These are phyloP conservation scores for Solanum bukasovii DNA, from an alignment of 257 asterid species.

Conservation along the genomic window DNA sequence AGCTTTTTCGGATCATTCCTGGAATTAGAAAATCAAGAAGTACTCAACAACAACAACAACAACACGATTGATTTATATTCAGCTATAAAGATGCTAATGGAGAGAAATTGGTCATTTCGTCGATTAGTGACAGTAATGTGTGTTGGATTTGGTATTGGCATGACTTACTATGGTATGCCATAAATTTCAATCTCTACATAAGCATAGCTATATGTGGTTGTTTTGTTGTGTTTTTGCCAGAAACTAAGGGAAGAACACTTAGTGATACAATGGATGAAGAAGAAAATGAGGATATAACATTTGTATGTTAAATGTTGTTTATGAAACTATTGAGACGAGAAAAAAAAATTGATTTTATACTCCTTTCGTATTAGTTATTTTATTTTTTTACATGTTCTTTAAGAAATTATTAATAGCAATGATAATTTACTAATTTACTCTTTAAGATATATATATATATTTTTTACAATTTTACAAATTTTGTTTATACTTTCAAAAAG, in stretches of 20 bases:
- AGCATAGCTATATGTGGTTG: background rate
- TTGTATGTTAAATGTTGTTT: background rate
- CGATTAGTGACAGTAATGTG: background rate
- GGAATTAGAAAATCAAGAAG: background rate
- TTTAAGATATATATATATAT: too few species aligned
- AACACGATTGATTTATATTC: background rate
- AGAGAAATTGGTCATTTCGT: background rate
- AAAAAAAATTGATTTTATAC: too few species aligned
- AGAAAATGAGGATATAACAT: background rate
- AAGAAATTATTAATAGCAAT: too few species aligned
- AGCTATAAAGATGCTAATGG: background rate
- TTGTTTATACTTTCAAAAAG: too few species aligned
- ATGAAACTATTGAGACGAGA: background rate
- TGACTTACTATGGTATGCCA: background rate
- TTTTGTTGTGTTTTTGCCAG: background rate
- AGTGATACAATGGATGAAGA: background rate
- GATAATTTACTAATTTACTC: too few species aligned
- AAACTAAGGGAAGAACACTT: background rate
- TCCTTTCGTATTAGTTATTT: too few species aligned
- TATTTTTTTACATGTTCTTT: too few species aligned
- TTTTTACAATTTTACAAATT: too few species aligned
- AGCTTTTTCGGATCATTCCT: background rate
- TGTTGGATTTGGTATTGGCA: background rate
- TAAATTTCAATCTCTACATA: background rate
- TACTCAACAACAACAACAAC: background rate